phyloP scores from a whole-genome alignment of 2,329 filamentous ascomycete genomes.

The Shiraia sp. region DNA sequence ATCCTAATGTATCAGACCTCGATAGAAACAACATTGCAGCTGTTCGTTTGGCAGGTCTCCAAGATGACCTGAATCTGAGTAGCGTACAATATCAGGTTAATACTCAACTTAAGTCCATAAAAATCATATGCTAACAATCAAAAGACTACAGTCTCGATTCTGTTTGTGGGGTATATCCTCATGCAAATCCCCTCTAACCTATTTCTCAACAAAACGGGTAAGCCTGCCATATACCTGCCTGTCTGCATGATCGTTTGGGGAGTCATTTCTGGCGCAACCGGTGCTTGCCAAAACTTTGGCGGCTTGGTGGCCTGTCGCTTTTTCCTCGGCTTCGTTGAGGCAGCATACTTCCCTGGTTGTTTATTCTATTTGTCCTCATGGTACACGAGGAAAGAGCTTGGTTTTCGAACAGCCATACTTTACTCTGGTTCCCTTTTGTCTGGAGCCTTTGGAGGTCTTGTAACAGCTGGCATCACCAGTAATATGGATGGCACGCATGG shows the following conservation, averaged over 20 bases:
- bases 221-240: slow-evolving; percentile 47
- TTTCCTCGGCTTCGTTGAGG: slow-evolving; percentile 58
- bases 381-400: slow-evolving; percentile 72
- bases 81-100: slow-evolving; percentile 66
- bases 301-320: slow-evolving; percentile 55
- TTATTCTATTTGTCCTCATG: slow-evolving; percentile 67
- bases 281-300: slow-evolving; percentile 49
- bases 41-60: slow-evolving; percentile 64
- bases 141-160: slow-evolving; percentile 10
- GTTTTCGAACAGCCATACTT: slow-evolving; percentile 66
- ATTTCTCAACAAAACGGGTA: slow-evolving; percentile 48
- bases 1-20: slow-evolving; percentile 4
- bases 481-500: slow-evolving; percentile 64
- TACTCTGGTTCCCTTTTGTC: slow-evolving; percentile 72
- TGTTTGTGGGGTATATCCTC: slow-evolving; percentile 55
- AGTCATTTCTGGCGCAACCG: slow-evolving; percentile 45
- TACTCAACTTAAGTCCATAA: slow-evolving; percentile 21
- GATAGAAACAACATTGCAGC: slow-evolving; percentile 71
- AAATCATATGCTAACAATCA: background rate
- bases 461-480: slow-evolving; percentile 64
- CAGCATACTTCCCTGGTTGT: slow-evolving; percentile 59
- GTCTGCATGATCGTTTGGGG: slow-evolving; percentile 49
- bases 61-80: slow-evolving; percentile 61
- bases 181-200: slow-evolving; percentile 51
- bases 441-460: slow-evolving; percentile 70